Evolutionary conservation across 306 rosid species (phyloP), one percentile per base, ranked within the genome.

Genomic region (Castanea mollissima): DNA sequence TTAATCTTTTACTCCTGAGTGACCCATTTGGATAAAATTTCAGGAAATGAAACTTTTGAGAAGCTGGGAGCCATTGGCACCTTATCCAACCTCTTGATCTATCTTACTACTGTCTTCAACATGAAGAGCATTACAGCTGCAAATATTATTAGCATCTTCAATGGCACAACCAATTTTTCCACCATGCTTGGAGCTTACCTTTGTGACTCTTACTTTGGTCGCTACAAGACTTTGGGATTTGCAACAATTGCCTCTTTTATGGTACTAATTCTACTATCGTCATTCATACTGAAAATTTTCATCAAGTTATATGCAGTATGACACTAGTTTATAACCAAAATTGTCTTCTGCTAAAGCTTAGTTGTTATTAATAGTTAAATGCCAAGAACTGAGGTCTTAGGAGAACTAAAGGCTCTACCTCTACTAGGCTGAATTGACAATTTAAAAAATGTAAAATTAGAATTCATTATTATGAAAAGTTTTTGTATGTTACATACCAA

Each of bases 31-130:
- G 27, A 60, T 29, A 7, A 79, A 20, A 51, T 84, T 74, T 13
- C 82, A 94, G 98, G 98, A 74, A 94, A 92, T 92, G 97, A 94
- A 81, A 92, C 98, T 1, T 92, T 92, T 83, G 97, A 94, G 91
- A 92, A 87, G 85, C 83, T 94, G 55, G 98, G 97, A 75, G 89
- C 97, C 20, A 85, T 91, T 81, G 98, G 95, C 2, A 87, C 97
- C n/a, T 81, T 90, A 19, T 35, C 91, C 18, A 94, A 92, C 77
- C 89, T 94, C 46, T 83, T 92, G 85, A 87, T 92, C 12, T 92
- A 94, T 84, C 91, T 92, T 5, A 89, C 93, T 2, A 84, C 89
- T 11, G 98, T 91, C 2, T 91, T 94, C 93, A 87, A 92, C 86
- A 84, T 91, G 81, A 78, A 84, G 46, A 91, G 85, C 85, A 91